These are phyloP conservation scores for Globisporangium parvum DNA, from an alignment of 352 stramenopile genomes.

Conservation along the genomic window DNA sequence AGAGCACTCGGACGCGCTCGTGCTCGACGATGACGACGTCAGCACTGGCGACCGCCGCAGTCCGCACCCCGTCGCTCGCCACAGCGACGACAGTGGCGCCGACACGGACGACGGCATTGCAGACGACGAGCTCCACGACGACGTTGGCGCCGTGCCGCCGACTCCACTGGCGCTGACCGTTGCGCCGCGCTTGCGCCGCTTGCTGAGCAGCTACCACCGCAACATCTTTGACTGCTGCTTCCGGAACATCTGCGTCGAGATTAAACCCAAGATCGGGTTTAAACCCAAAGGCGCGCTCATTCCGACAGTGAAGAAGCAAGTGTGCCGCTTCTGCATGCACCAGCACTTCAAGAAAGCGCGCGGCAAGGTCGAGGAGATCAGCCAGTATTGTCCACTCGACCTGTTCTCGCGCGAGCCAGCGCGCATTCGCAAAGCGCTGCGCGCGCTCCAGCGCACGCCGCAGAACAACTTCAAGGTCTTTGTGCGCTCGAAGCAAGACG, in stretches of 20 bases:
- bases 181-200: constrained; percentile 14
- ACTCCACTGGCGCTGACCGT: constrained; percentile 3
- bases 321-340: constrained; percentile 87
- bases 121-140: constrained; percentile 25
- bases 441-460: constrained; percentile 67
- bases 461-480: constrained; percentile 90
- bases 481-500: constrained; percentile 70
- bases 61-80: background rate
- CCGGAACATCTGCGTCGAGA: constrained; percentile 80
- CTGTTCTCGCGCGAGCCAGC: constrained; percentile 65
- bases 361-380: constrained; percentile 78
- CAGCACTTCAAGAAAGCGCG: constrained; percentile 75
- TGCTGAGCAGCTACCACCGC: constrained; percentile 32
- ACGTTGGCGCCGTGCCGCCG: constrained; percentile 3
- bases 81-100: constrained; percentile 8
- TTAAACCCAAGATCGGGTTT: constrained; percentile 86
- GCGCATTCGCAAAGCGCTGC: constrained; percentile 52
- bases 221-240: constrained; percentile 85
- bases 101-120: constrained; percentile 1
- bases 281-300: constrained; percentile 53
- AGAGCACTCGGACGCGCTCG: constrained; percentile 15
- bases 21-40: constrained; percentile 8
- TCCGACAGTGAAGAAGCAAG: constrained; percentile 46
- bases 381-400: constrained; percentile 77
- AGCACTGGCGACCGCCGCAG: background rate